Conservation (phyloP, 2,329 filamentous ascomycete species). For the Dissoconium aciculare region DNA sequence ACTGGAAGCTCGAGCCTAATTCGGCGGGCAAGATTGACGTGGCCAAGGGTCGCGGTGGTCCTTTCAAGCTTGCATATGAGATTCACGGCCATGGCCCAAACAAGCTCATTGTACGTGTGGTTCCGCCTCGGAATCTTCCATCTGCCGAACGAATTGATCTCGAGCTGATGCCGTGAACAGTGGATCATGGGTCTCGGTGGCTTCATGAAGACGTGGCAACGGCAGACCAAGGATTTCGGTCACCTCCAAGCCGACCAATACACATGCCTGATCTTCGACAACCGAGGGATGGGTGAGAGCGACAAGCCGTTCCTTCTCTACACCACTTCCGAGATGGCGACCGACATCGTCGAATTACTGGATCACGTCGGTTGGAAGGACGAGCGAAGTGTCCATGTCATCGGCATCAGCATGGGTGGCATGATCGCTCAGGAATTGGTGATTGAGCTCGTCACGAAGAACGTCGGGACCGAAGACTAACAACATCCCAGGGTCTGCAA, state of each 20-base stretch:
- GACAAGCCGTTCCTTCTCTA: constrained; percentile 66
- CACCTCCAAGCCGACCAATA: constrained; percentile 54
- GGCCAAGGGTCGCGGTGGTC: constrained; percentile 57
- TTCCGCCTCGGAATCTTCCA: not conserved
- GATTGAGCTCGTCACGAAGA: constrained; percentile 13
- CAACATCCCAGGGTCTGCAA: constrained; percentile 18
- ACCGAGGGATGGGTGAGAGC: constrained; percentile 68
- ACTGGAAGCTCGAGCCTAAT: constrained; percentile 56
- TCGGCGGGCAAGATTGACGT: constrained; percentile 47
- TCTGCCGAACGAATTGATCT: not conserved
- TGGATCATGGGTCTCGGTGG: constrained; percentile 70
- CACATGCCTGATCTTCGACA: constrained; percentile 64
- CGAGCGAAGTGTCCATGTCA: constrained; percentile 46
- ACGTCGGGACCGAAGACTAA: constrained; percentile 1
- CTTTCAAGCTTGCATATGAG: constrained; percentile 63
- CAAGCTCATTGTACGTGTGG: constrained; percentile 53
- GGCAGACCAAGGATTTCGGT: constrained; percentile 69
- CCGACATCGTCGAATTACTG: constrained; percentile 55
- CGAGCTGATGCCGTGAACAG: constrained; percentile 29
- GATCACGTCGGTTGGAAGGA: constrained; percentile 55
- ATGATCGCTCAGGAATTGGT: constrained; percentile 82
- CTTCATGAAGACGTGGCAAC: constrained; percentile 57
- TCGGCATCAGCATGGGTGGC: constrained; percentile 73
- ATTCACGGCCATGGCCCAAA: constrained; percentile 60
- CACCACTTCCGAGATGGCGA: constrained; percentile 72